Percentiles rank a stretch among this genome's conserved stretches.
Conservation (phyloP, 176 grass and related monocot species). For the Alopecurus myosuroides region DNA sequence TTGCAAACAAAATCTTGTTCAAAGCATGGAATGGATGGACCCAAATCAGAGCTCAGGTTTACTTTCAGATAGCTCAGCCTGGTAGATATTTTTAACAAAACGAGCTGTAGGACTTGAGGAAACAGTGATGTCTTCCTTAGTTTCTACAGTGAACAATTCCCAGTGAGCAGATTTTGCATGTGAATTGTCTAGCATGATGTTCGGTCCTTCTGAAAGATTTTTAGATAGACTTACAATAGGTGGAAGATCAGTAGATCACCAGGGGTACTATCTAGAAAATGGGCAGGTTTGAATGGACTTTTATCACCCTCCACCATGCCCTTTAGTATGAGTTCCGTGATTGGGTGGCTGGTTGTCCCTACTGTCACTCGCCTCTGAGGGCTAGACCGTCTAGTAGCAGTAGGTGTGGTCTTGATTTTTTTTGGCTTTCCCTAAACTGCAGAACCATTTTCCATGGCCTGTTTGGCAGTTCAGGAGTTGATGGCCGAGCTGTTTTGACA, state of each 20-base stretch:
- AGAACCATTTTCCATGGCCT: conserved; percentile 36
- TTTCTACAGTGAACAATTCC: conserved; percentile 25
- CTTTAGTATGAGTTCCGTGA: conserved; percentile 27
- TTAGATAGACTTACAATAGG: conserved; percentile 2
- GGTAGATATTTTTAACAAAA: conserved; percentile 31
- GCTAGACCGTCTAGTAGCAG: conserved; percentile 40
- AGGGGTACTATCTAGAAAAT: conserved; percentile 19
- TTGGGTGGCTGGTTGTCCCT: conserved; percentile 30
- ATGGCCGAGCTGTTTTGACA: conserved; percentile 35
- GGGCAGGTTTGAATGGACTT: conserved; percentile 26
- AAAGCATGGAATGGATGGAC: conserved; percentile 47
- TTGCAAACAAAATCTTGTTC: conserved; percentile 68
- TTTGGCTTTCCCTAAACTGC: conserved; percentile 39
- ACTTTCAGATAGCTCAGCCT: conserved; percentile 46
- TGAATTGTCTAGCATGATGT: conserved; percentile 8
- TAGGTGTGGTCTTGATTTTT: conserved; percentile 34
- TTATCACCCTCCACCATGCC: conserved; percentile 41
- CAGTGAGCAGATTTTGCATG: conserved; percentile 29
- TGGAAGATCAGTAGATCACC: conserved; percentile 4
- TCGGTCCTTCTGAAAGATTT: conserved; percentile 25
- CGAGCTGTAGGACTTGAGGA: conserved; percentile 27
- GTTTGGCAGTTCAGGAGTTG: conserved; percentile 55
- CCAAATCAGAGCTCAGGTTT: conserved; percentile 23
- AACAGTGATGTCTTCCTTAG: conserved; percentile 31
- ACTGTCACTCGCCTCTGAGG: conserved; percentile 36